A percentile compares a stretch with the other conserved stretches of the same genome.
Conservation (phyloP, 2,329 filamentous ascomycete genomes). For the Aureobasidium uvarum region DNA sequence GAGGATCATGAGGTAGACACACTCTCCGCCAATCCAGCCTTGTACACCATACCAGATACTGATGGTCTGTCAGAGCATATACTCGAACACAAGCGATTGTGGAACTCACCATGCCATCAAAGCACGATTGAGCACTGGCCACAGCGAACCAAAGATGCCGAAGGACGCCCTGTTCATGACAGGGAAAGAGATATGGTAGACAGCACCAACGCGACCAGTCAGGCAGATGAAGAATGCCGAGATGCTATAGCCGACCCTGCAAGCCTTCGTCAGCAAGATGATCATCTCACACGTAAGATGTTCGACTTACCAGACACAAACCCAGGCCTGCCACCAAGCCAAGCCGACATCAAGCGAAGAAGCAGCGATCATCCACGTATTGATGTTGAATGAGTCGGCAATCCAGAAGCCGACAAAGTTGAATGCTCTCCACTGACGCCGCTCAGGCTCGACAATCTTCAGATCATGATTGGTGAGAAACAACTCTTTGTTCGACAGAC, state of each 20-base stretch:
- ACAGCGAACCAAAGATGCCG: constrained; percentile 83
- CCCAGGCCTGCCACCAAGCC: constrained; percentile 52
- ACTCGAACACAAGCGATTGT: accelerated
- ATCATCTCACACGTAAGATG: too few relatives aligned
- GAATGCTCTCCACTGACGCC: constrained; percentile 80
- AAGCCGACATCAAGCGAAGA: constrained; percentile 73
- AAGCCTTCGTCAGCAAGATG: constrained; percentile 32
- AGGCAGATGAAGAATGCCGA: constrained; percentile 71
- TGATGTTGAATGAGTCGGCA: constrained; percentile 79
- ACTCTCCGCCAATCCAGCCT: constrained; percentile 72
- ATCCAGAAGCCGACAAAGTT: constrained; percentile 87
- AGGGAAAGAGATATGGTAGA: constrained; percentile 87
- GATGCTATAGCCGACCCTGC: constrained; percentile 69
- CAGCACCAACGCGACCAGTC: constrained; percentile 80
- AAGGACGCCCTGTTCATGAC: constrained; percentile 76
- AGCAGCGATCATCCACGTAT: constrained; percentile 64
- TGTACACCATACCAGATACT: constrained; percentile 82
- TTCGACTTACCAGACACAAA: constrained; percentile 37
- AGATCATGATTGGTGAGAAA: constrained; percentile 73
- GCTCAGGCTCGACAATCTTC: constrained; percentile 67
- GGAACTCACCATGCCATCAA: constrained; percentile 66
- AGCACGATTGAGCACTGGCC: constrained; percentile 87
- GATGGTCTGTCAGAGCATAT: not conserved
- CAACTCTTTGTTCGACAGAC: constrained; percentile 73
- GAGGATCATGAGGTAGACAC: constrained; percentile 84